Base-by-base conservation (phyloP, 768 basidiomycete species). In the Polyporus arcularius region DNA sequence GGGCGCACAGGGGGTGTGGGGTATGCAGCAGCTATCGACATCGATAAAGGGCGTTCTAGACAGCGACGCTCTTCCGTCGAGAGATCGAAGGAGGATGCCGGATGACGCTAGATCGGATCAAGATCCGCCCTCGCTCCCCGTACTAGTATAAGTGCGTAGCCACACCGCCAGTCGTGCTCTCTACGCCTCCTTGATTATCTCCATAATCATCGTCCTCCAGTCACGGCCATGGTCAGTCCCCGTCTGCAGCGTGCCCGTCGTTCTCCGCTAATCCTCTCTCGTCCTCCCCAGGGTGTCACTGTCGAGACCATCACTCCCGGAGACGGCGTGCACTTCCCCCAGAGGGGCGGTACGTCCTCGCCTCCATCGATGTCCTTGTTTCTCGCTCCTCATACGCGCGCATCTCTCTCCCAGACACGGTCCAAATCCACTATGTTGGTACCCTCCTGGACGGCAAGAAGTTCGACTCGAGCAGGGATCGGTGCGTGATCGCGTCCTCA, bases 361-460 rank as follows among this genome's bases (percentile, higher is more conserved):
- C 54, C 11, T 43, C 55, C 55, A 51, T 53, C 58, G 53, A 60
- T 60, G 14, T 61, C 52, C 55, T 65, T 39, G 6, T 53, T 14
- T 38, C 50, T 35, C 51, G 21, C 21, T 47, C 53, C 41, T 55
- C 63, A 45, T 58, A 48, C 59, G 49, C 38, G 35, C 11, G 35
- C 43, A n/a, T 60, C 64, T 64, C 56, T 26, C n/a, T 30, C 49
- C 7, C 66, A 90, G 89, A 92, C 78, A 80, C 21, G 31, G 90
- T 94, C 39, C 75, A 61, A 6, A 92, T 95, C 58, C 90, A 94
- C 74, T 95, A 94, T 68, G 81, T 87, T 46, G 94, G 91, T 26
- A 91, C 82, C 21, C 81, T 94, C 15, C 15, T 64, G 3, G 77
- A 89, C 68, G 90, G 89, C 46, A 76, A 61, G 30, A 76, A 75